Percentiles rank a stretch among this genome's conserved stretches.
Evolutionary conservation across 2,329 filamentous ascomycete species (phyloP).

Genomic region (Ophiostoma pallidulum): DNA sequence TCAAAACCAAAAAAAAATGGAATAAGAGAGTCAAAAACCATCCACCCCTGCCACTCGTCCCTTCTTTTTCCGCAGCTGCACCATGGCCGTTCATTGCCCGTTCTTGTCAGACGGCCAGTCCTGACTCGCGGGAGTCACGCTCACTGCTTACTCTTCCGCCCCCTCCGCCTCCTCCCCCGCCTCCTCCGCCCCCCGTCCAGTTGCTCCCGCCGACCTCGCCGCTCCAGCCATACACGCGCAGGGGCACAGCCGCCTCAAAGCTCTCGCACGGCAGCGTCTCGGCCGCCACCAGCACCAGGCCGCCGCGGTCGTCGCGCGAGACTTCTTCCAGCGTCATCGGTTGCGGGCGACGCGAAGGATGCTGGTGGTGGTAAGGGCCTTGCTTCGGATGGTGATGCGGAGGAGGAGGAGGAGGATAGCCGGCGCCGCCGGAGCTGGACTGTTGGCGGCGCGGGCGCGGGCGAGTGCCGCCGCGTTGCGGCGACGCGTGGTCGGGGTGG

Average conservation of each 20-base stretch:
- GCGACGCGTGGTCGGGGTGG: no score
- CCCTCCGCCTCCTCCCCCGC: background rate
- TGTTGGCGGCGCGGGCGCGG: background rate
- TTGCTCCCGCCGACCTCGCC: constrained; percentile 15
- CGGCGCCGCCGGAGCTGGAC: background rate
- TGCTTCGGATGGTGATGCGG: background rate
- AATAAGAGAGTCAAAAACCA: no score
- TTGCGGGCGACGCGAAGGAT: background rate
- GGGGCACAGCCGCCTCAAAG: constrained; percentile 79
- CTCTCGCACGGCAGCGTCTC: constrained; percentile 77
- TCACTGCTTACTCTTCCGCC: no score
- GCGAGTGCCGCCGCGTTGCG: no score
- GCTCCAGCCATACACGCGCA: constrained; percentile 67
- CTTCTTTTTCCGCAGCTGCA: background rate
- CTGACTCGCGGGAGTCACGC: background rate
- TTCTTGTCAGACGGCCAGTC: background rate
- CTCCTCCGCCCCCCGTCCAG: background rate
- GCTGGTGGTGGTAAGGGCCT: background rate
- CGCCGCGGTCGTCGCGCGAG: constrained; percentile 67
- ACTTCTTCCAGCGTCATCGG: constrained; percentile 79
- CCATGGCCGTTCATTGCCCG: no score
- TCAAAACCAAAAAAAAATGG: background rate
- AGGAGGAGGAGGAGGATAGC: no score
- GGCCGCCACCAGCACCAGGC: constrained; percentile 62
- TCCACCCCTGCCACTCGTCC: background rate